These are phyloP conservation scores for Micractinium sp. DNA, from an alignment of 139 green algal genomes.

Conservation along the genomic window DNA sequence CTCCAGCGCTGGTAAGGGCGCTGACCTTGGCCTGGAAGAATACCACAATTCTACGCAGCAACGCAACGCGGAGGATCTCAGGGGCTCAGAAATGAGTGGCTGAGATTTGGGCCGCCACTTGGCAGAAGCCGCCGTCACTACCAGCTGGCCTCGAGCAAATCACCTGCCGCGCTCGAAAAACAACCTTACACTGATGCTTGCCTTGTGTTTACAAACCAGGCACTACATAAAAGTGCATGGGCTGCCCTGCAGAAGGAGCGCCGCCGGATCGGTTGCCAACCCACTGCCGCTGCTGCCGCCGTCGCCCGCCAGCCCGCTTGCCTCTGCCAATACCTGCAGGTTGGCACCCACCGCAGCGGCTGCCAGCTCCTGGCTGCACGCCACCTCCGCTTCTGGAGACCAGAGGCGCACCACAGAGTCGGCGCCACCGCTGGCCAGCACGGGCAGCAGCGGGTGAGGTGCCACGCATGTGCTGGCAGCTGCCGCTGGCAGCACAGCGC, in stretches of 20 bases:
- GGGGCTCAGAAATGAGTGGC: too few species aligned
- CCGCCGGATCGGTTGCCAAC: background rate
- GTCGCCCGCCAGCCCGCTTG: background rate
- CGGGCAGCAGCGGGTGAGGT: constrained; percentile 27
- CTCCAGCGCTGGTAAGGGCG: too few species aligned
- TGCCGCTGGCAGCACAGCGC: background rate
- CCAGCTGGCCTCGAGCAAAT: too few species aligned
- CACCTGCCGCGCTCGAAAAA: too few species aligned
- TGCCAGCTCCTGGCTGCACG: background rate
- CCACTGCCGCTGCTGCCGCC: background rate
- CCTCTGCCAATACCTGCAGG: background rate
- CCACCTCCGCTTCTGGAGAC: constrained; percentile 47
- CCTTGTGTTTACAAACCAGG: background rate
- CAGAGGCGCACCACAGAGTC: constrained; percentile 61
- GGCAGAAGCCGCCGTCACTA: too few species aligned
- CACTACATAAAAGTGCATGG: background rate
- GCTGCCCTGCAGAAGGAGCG: background rate
- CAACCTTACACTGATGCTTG: too few species aligned
- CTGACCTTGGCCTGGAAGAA: too few species aligned
- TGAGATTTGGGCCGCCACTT: too few species aligned
- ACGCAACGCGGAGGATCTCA: too few species aligned
- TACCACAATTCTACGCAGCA: too few species aligned
- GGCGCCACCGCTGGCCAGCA: constrained; percentile 56
- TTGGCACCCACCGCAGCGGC: constrained; percentile 19
- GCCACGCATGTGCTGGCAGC: constrained; percentile 10